Evolutionary conservation across 2,329 filamentous ascomycete genomes (phyloP).

Genomic region (Aspergillus sp.): DNA sequence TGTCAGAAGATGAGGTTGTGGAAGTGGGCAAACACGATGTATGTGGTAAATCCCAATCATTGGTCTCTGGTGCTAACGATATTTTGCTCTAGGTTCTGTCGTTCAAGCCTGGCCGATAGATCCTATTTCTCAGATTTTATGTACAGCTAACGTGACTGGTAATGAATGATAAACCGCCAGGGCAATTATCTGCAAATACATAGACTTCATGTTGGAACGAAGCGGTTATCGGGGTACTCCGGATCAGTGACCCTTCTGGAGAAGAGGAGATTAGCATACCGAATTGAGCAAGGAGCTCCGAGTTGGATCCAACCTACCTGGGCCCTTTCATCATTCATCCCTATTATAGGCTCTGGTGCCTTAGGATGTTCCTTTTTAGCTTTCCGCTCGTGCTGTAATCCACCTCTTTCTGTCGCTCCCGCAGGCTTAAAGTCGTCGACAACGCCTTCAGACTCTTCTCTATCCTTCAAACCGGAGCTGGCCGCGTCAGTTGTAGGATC

Average conservation of each 20-base stretch:
- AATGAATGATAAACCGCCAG: conserved; percentile 16
- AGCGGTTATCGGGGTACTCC: background rate
- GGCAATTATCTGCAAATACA: background rate
- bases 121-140: conserved; percentile 15
- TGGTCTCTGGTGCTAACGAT: conserved; percentile 1
- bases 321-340: conserved; percentile 54
- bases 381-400: conserved; percentile 34
- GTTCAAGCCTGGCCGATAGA: conserved; percentile 76
- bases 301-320: conserved; percentile 30
- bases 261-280: background rate
- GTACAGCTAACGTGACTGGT: conserved; percentile 22
- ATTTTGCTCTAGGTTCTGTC: conserved; percentile 64
- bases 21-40: conserved; percentile 93
- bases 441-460: conserved; percentile 24
- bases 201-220: background rate
- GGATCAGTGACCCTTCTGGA: background rate
- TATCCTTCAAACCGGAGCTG: conserved; percentile 30
- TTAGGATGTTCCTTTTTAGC: conserved; percentile 49
- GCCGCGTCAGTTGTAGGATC: conserved; percentile 32
- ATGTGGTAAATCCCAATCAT: conserved; percentile 41
- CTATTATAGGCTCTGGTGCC: conserved; percentile 51
- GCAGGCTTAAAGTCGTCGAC: conserved; percentile 39
- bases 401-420: conserved; percentile 41
- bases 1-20: conserved; percentile 85
- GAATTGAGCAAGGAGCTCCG: too few relatives aligned